Evolutionary conservation across 331 rosid genomes (phyloP), one percentile per base, ranked within the genome.

Genomic region (Telfairia occidentalis): DNA sequence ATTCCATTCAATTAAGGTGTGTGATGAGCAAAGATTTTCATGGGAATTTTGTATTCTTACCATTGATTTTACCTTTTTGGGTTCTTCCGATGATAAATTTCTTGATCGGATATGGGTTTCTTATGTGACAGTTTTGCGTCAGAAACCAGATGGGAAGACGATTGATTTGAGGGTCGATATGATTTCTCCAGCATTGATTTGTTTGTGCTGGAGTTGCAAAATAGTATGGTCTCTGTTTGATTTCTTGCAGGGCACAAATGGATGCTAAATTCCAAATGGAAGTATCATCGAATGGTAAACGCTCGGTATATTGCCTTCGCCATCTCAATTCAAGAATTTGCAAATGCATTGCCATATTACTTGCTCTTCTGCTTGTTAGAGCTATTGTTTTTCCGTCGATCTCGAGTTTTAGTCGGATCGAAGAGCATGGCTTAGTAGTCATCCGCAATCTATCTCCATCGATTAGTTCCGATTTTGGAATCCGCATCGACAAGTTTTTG

Each of bases 401-500:
- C 77, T 76, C 84, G 53, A 70, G 77, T 72, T 83, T 79, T 67
- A 64, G 78, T 46, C 77, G 81, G 76, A 77, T 78, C 74, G 89
- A 83, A 79, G 76, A 82, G 86, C 79, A 78, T 63, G 79, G 77
- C 74, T 70, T 86, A 76, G 84, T 79, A 2, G 73, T 77, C 73
- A 34, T 83, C 52, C 79, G 74, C 7, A 79, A 61, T 78, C 76
- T 26, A 21, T 75, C 90, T 73, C 71, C 83, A 8, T 40, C 78
- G 42, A 26, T 45, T 12, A 65, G 55, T 66, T 73, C 83, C 12
- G 80, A 74, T 18, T 59, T 37, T 6, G 86, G 83, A 52, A 81
- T 84, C 45, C 67, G 88, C 26, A 78, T 76, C 7, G 90, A 88
- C 37, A 94, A 87, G 82, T 91, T 89, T 80, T 79, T 94, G 81